These are phyloP conservation scores for Aspergillus ochraceoroseus DNA, from an alignment of 2,329 filamentous ascomycete genomes.

Conservation along the genomic window DNA sequence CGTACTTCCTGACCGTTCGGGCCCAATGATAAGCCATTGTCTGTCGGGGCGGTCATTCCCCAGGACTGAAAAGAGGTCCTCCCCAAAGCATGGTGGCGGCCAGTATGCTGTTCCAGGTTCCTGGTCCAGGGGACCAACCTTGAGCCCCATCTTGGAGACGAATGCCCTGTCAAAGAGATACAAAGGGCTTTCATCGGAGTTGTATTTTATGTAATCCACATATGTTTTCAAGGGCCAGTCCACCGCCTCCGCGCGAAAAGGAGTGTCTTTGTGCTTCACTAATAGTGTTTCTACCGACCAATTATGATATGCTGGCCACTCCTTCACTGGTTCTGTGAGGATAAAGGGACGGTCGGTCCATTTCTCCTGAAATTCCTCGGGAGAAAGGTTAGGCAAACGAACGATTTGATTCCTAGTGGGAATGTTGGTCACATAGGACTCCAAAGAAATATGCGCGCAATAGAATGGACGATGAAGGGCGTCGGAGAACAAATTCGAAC, in stretches of 20 bases:
- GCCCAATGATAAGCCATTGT: conserved; percentile 88
- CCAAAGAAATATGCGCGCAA: conserved; percentile 70
- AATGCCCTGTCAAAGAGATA: conserved; percentile 90
- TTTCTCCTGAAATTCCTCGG: conserved; percentile 65
- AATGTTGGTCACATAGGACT: conserved; percentile 64
- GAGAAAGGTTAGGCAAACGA: conserved; percentile 63
- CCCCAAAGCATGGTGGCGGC: conserved; percentile 76
- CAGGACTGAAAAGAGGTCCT: conserved; percentile 77
- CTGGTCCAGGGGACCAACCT: conserved; percentile 46
- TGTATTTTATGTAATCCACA: conserved; percentile 72
- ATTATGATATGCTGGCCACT: conserved; percentile 70
- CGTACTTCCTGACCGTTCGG: conserved; percentile 79
- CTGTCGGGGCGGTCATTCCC: conserved; percentile 75
- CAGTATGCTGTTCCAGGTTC: conserved; percentile 61
- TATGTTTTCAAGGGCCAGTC: conserved; percentile 87
- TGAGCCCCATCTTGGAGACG: conserved; percentile 74
- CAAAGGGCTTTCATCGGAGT: conserved; percentile 77
- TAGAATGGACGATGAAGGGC: conserved; percentile 84
- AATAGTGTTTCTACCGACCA: conserved; percentile 71
- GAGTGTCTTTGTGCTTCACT: conserved; percentile 58
- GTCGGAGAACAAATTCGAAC: conserved; percentile 80
- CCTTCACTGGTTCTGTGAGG: conserved; percentile 71
- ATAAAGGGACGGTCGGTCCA: conserved; percentile 85
- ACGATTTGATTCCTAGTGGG: conserved; percentile 68
- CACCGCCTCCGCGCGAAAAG: conserved; percentile 86